Percentiles rank a stretch among this genome's conserved stretches.
These are phyloP conservation scores for Stephania japonica DNA, from an alignment of 164 flowering plant genomes.

Conservation along the genomic window DNA sequence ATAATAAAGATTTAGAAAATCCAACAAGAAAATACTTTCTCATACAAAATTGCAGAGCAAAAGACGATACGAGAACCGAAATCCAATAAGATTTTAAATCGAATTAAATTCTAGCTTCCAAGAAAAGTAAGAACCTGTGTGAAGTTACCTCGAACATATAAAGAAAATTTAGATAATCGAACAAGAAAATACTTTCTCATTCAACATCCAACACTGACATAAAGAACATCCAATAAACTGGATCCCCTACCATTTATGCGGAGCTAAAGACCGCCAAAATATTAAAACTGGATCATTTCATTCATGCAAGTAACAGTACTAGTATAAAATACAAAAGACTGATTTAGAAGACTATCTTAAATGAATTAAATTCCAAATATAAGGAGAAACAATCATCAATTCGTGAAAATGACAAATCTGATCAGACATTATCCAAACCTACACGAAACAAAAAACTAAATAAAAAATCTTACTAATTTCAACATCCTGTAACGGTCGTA, in stretches of 20 bases:
- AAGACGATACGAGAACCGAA: neutral
- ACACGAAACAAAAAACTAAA: too few species aligned
- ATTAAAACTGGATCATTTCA: neutral
- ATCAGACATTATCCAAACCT: too few species aligned
- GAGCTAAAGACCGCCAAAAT: neutral
- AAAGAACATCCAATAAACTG: neutral
- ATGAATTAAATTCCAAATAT: too few species aligned
- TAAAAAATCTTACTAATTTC: too few species aligned
- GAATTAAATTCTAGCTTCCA: constrained; percentile 4
- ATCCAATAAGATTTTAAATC: neutral
- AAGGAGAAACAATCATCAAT: neutral
- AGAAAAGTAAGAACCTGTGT: constrained; percentile 8
- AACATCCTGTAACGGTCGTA: too few species aligned
- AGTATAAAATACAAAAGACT: neutral
- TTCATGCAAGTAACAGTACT: too few species aligned
- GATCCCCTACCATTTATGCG: neutral
- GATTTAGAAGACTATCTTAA: too few species aligned
- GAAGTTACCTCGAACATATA: neutral
- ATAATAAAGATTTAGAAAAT: too few species aligned
- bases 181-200: neutral
- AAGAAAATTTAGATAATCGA: too few species aligned
- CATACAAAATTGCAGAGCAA: neutral
- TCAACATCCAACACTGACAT: neutral
- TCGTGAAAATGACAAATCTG: too few species aligned
- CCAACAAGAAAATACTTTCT: neutral